Conservation (phyloP, 306 rosid species). For the Carpinus fangiana region DNA sequence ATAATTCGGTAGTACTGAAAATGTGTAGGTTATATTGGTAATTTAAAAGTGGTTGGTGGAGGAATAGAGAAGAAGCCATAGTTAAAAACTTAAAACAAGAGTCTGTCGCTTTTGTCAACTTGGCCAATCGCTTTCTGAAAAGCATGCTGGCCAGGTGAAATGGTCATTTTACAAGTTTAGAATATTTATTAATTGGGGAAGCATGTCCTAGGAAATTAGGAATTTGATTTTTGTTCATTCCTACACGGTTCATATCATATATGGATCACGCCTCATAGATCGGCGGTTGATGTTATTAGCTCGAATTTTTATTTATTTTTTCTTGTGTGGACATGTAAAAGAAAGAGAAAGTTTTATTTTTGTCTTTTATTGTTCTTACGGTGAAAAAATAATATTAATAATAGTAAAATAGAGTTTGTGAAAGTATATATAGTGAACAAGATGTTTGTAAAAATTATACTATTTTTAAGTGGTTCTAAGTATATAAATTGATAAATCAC, state of each 20-base stretch:
- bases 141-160: not conserved
- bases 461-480: too few relatives aligned
- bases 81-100: not conserved
- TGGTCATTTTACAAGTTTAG: not conserved
- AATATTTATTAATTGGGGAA: not conserved
- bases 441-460: not conserved
- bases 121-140: constrained; percentile 4
- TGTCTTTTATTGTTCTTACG: too few relatives aligned
- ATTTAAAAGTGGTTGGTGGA: not conserved
- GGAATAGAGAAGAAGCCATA: not conserved
- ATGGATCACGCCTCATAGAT: too few relatives aligned
- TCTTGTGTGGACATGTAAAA: too few relatives aligned
- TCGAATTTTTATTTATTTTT: too few relatives aligned
- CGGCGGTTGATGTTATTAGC: too few relatives aligned
- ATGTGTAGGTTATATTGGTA: not conserved
- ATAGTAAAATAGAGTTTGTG: too few relatives aligned
- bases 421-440: not conserved
- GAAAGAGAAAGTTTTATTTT: too few relatives aligned
- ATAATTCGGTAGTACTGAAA: not conserved
- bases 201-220: not conserved
- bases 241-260: not conserved
- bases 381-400: too few relatives aligned
- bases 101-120: not conserved
- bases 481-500: too few relatives aligned
- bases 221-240: not conserved